Conservation (phyloP, 2,329 filamentous ascomycete species). For the Hymenoscyphus fructigenus region DNA sequence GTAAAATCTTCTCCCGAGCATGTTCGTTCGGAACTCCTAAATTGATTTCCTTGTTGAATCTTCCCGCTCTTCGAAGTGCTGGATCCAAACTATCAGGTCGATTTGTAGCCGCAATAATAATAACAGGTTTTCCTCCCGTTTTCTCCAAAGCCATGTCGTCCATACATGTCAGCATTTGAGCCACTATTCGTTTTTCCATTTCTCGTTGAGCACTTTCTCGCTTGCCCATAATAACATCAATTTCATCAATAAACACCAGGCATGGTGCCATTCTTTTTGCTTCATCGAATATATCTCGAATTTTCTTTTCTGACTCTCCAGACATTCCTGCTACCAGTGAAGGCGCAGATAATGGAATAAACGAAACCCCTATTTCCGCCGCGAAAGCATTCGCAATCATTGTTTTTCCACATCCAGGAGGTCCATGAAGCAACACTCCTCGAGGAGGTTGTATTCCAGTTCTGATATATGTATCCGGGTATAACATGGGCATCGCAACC, state of each 20-base stretch:
- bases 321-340: constrained; percentile 85
- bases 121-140: constrained; percentile 74
- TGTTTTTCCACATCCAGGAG: constrained; percentile 84
- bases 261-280: constrained; percentile 84
- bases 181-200: constrained; percentile 85
- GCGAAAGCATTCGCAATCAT: constrained; percentile 80
- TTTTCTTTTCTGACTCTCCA: constrained; percentile 83
- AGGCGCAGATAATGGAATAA: constrained; percentile 78
- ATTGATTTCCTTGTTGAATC: constrained; percentile 82
- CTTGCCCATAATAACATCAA: constrained; percentile 88
- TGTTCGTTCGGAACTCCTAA: constrained; percentile 81
- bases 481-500: constrained; percentile 70
- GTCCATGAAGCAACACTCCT: constrained; percentile 77
- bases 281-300: constrained; percentile 83
- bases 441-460: constrained; percentile 69
- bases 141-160: constrained; percentile 72
- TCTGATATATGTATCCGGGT: constrained; percentile 62
- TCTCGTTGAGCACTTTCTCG: constrained; percentile 80
- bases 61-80: constrained; percentile 68
- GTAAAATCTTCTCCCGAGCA: constrained; percentile 75
- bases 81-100: constrained; percentile 83
- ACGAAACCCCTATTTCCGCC: constrained; percentile 71
- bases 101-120: constrained; percentile 90
- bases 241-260: constrained; percentile 87
- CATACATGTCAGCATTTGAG: constrained; percentile 84